Base-by-base conservation (phyloP, 2,329 filamentous ascomycete genomes). In the Tricladium varicosporioides region DNA sequence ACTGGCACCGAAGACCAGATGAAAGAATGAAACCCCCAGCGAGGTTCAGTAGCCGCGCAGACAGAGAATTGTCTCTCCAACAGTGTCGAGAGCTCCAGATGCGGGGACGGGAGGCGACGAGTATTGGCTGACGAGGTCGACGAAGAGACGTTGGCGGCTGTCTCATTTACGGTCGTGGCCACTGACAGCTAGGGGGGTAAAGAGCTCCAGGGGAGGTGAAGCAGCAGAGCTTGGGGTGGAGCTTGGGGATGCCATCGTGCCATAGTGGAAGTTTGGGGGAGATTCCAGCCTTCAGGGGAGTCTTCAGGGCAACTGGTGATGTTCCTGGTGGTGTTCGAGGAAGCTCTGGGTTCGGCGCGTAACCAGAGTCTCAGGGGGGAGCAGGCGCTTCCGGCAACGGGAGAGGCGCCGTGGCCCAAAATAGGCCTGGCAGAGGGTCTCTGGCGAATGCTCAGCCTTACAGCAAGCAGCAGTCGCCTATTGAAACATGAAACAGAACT, bases 31-130 rank as follows among this genome's bases (percentile, higher is more conserved):
- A 54, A 53, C 54, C 33, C 22, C 48, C 43, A 47, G 33, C 48
- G 19, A 48, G 53, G 49, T 19, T 31, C 56, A 59, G 56, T 53
- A 61, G 53, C 50, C 59, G 59, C 59, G 56, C 51, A 57, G 49
- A 33, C 16, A 27, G 14, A 40, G 19, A 15, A 13, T 16, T 18
- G 50, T 32, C 18, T 36, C 33, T 19, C 57, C 13, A 54, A 54
- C 40, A 22, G 57, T 61, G 54, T 59, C 57, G 44, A 50, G 49
- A 43, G 14, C 15, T 40, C 27, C 18, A 27, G 53, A 52, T 54
- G 43, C 45, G 32, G 36, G 48, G 33, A 33, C 9, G 16, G 42
- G 47, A 15, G 19, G 44, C 45, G 11, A 11, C 47, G 27, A 42
- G 33, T 31, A 61, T 57, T 61, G 59, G 56, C 36, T 43, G 47